Evolutionary conservation across 768 basidiomycete genomes (phyloP), one percentile per base, ranked within the genome.

Genomic region (Coprinopsis cinerea): DNA sequence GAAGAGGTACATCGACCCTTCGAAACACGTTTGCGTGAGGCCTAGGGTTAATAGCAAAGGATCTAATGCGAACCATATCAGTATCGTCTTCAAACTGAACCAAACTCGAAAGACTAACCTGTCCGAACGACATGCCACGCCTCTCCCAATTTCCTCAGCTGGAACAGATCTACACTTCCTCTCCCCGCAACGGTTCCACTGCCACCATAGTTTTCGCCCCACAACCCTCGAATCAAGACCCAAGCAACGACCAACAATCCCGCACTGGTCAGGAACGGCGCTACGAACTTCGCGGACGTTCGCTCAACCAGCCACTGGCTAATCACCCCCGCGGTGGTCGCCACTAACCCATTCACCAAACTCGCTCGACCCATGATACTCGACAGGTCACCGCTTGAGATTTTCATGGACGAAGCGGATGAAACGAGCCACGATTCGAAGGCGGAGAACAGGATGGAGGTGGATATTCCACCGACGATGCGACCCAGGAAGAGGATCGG

Each of bases 1-100:
- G 64, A 88, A 89, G 53, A 88, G 76, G 64, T 89, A 88, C 86
- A 88, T 87, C 4, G 83, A 85, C 2, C 87, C 88, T 61, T 89
- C 86, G 60, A 89, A 89, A 64, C 83, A 85, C 1, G 87, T 89
- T 64, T 89, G 86, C 0, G 81, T 81, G 47, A 88, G 65, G 26
- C 85, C 84, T 18, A 89, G 74, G 22, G 76, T 75, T 53, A 87
- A 65, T 9, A 89, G 71, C 41, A 77, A 58, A 1, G 77, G 74
- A 59, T 88, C 85, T 85, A 58, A 9, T 15, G 26, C 3, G 28
- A 4, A 52, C 41, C 36, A 45, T 6, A 28, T 1, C 28, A n/a
- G 41, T 13, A 17, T 24, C 14, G 27, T 39, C 18, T 45, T 48
- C 24, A 22, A 41, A 32, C 15, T 6, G 44, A 36, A 6, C 6